phyloP scores from a whole-genome alignment of 257 asterid genomes.

The Mentha longifolia region DNA sequence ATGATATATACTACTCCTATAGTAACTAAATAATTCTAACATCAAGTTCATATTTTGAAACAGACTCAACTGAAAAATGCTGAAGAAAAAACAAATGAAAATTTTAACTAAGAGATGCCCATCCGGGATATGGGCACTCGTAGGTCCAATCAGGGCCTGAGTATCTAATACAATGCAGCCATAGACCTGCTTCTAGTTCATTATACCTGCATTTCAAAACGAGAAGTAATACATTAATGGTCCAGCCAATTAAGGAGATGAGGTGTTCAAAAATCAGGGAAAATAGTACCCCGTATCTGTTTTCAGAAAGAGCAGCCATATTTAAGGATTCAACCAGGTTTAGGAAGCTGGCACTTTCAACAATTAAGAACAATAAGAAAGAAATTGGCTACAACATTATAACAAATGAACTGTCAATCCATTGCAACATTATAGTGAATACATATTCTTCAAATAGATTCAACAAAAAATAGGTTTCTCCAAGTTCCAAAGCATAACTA shows the following conservation, averaged over 20 bases:
- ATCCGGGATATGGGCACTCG: slow-evolving; percentile 81
- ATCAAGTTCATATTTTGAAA: not conserved
- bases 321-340: not conserved
- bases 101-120: slow-evolving; percentile 63
- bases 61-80: not conserved
- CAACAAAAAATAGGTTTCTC: no score
- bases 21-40: not conserved
- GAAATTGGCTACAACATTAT: not conserved
- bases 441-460: no score
- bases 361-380: not conserved
- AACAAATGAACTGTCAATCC: no score
- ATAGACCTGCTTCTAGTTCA: slow-evolving; percentile 77
- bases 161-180: slow-evolving; percentile 86
- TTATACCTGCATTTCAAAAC: slow-evolving; percentile 68
- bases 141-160: slow-evolving; percentile 81
- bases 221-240: slow-evolving; percentile 4
- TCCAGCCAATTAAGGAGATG: not conserved
- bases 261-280: not conserved
- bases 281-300: not conserved
- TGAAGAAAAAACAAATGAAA: not conserved
- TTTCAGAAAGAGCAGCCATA: slow-evolving; percentile 17
- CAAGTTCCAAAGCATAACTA: no score
- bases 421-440: no score
- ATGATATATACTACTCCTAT: not conserved
- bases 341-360: not conserved